A percentile compares a stretch with the other conserved stretches of the same genome.
phyloP scores from a whole-genome alignment of 1,139 yeast species.

The Lodderomyces theae region DNA sequence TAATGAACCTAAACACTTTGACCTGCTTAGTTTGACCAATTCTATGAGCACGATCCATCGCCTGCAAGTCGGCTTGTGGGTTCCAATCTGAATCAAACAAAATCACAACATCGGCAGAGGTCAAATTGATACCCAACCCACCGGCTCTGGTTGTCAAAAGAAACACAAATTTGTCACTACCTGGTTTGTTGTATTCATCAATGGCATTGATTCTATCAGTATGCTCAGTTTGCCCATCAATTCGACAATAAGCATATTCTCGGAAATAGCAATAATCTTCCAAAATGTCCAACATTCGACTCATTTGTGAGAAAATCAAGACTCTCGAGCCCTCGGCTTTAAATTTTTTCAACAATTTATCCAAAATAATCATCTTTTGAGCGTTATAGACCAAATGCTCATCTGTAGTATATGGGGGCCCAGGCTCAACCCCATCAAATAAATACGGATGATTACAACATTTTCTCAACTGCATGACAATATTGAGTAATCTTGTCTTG shows the following conservation, averaged over 20 bases:
- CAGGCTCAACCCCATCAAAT: constrained; percentile 86
- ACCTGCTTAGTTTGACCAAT: constrained; percentile 85
- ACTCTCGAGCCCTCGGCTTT: constrained; percentile 72
- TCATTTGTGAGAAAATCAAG: constrained; percentile 77
- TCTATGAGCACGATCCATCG: constrained; percentile 87
- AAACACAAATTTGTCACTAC: constrained; percentile 65
- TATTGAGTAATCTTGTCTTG: constrained; percentile 69
- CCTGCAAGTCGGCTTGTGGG: constrained; percentile 84
- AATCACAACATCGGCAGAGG: constrained; percentile 72
- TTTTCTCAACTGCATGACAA: constrained; percentile 80
- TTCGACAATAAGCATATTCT: constrained; percentile 67
- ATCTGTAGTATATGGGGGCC: constrained; percentile 82
- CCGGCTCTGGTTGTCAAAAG: constrained; percentile 80
- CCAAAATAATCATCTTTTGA: constrained; percentile 70
- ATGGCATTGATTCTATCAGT: constrained; percentile 72
- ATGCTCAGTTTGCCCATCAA: constrained; percentile 81
- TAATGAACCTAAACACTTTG: constrained; percentile 69
- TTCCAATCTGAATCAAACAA: constrained; percentile 83
- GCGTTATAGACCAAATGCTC: constrained; percentile 75
- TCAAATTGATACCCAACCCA: constrained; percentile 80
- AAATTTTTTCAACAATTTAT: constrained; percentile 60
- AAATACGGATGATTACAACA: constrained; percentile 83
- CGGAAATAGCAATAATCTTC: constrained; percentile 76
- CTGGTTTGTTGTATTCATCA: constrained; percentile 73
- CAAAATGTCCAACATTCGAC: constrained; percentile 72